Evolutionary conservation across 2,329 filamentous ascomycete species (phyloP).

Genomic region (Nemania sp.): DNA sequence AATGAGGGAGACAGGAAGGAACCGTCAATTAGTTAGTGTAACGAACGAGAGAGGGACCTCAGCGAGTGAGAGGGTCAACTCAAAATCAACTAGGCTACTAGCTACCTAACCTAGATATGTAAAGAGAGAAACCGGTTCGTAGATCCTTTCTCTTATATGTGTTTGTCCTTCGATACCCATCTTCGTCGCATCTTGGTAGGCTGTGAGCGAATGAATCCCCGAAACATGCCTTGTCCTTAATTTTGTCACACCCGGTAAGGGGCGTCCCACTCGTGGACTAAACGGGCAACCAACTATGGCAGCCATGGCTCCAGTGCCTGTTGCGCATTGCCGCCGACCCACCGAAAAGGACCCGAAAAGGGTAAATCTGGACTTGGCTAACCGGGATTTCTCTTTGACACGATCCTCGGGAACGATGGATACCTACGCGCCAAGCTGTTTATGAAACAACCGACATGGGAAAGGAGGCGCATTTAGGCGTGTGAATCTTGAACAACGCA

Average conservation of each 20-base stretch:
- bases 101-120: too few species aligned
- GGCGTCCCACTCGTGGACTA: conserved; percentile 3
- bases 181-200: not conserved
- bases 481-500: conserved; percentile 7
- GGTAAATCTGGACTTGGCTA: conserved; percentile 24
- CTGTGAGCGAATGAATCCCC: conserved; percentile 28
- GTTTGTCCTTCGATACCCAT: not conserved
- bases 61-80: not conserved
- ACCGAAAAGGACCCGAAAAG: conserved; percentile 22
- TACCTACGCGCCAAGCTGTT: conserved; percentile 26
- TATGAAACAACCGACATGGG: conserved; percentile 28
- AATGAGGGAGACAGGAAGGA: not conserved
- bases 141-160: conserved; percentile 16
- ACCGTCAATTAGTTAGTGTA: conserved; percentile 14
- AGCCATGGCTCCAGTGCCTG: conserved; percentile 1
- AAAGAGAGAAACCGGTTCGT: conserved; percentile 17
- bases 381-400: conserved; percentile 18
- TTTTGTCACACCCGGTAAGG: conserved; percentile 21
- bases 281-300: conserved; percentile 14
- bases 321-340: conserved; percentile 6
- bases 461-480: conserved; percentile 4
- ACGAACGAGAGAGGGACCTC: conserved; percentile 20
- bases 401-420: conserved; percentile 5
- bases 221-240: conserved; percentile 33
- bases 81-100: not conserved